These are phyloP conservation scores for Coemansia sp. DNA, from an alignment of 192 early-diverging fungal genomes.

Conservation along the genomic window DNA sequence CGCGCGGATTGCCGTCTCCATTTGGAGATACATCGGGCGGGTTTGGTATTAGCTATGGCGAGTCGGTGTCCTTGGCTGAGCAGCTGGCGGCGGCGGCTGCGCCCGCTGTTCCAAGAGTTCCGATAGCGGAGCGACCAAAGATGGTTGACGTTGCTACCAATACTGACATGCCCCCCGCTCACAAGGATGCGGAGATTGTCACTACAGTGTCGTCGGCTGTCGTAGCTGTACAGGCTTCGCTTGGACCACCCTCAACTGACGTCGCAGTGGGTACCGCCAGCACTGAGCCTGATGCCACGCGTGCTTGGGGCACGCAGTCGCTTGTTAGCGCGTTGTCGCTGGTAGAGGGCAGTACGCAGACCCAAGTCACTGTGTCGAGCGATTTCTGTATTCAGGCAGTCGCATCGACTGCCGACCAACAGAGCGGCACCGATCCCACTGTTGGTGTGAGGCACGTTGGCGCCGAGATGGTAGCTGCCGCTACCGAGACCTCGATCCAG, in stretches of 20 bases:
- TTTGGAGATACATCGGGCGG: conserved; percentile 32
- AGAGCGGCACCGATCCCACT: conserved; percentile 25
- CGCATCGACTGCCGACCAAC: conserved; percentile 6
- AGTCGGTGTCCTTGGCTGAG: conserved; percentile 44
- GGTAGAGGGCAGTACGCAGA: conserved; percentile 14
- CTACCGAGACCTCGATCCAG: not conserved
- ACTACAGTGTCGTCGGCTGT: not conserved
- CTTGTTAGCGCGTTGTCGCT: conserved; percentile 11
- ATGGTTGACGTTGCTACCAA: conserved; percentile 41
- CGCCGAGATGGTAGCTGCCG: conserved; percentile 7
- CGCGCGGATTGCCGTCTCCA: conserved; percentile 33
- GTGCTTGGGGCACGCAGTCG: conserved; percentile 19
- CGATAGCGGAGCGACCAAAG: conserved; percentile 18
- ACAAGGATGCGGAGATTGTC: conserved; percentile 8
- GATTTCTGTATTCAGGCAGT: not conserved
- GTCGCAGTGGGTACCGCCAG: conserved; percentile 19
- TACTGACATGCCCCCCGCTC: conserved; percentile 25
- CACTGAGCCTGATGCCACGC: conserved; percentile 10
- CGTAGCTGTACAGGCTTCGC: conserved; percentile 13
- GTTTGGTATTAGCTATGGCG: conserved; percentile 48
- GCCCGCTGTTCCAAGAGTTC: conserved; percentile 11
- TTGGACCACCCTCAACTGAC: conserved; percentile 20
- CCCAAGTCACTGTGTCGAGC: not conserved
- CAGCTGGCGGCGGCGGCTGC: conserved; percentile 41
- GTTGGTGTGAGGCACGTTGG: conserved; percentile 20